Evolutionary conservation across 2,329 filamentous ascomycete species (phyloP), one percentile per base, ranked within the genome.

Genomic region (Colletotrichum incanum): DNA sequence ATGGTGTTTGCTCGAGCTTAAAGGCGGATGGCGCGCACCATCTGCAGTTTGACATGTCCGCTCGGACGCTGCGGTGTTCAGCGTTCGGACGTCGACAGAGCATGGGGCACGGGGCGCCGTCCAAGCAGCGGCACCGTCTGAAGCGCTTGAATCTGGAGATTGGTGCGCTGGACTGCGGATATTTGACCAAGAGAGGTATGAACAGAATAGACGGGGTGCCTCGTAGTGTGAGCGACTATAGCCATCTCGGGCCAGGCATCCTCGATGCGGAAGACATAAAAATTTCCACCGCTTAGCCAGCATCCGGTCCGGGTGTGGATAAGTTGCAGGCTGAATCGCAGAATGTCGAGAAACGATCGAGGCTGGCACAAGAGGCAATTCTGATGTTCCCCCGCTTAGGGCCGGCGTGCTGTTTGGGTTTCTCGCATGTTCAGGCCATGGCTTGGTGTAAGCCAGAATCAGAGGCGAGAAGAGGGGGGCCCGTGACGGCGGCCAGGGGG

Each of bases 41-140:
- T 20, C 26, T 71, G 55, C 47, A 59, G 61, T 47, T 54, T 73
- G 71, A 67, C 67, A 62, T 62, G 61, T 39, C 58, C 71, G 71
- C 71, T 71, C 71, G 50, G 67, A 66, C 56, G 55, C 61, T 66
- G 60, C 55, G 65, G 56, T 47, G 45, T 71, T n/a, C 54, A 45
- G 59, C 56, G 66, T 65, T 67, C 63, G 61, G 55, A 52, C 43
- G 62, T 54, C 61, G 20, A 49, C 31, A 26, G 8, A 58, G 56
- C 66, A 41, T 37, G 9, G n/a, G 34, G 55, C 55, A 63, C 67
- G 26, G 43, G 9, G 67, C 55, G 31, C 52, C 50, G 37, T 67
- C 67, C 56, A 50, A 71, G 71, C 71, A 41, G 49, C 41, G 14
- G 59, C 59, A 47, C 47, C 23, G 31, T 23, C 31, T 47, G 11